Conservation (phyloP, 306 rosid species). For the Corylus americana region DNA sequence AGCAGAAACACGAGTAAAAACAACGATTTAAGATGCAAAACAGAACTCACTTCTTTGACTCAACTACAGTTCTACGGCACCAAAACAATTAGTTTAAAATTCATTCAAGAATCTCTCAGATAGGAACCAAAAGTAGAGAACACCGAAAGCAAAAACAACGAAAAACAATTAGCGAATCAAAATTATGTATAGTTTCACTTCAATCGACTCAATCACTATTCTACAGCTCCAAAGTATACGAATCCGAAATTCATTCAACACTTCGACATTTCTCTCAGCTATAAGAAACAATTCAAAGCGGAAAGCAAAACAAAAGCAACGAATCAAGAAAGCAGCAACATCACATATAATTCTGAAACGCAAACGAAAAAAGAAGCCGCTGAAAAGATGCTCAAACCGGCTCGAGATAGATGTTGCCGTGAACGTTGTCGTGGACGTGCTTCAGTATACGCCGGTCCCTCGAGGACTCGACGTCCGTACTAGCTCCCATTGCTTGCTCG, state of each 20-base stretch:
- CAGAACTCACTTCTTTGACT: background rate
- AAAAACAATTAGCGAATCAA: slow-evolving; percentile 4
- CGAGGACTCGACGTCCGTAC: slow-evolving; percentile 16
- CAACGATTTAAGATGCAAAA: background rate
- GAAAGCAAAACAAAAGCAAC: background rate
- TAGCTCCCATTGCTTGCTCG: slow-evolving; percentile 39
- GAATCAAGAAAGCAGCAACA: slow-evolving; percentile 9
- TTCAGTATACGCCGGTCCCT: slow-evolving; percentile 45
- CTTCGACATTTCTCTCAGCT: background rate
- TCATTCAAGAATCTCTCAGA: background rate
- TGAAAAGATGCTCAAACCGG: slow-evolving; percentile 40
- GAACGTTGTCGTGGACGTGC: slow-evolving; percentile 70
- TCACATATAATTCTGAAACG: background rate
- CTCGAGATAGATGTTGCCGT: slow-evolving; percentile 69
- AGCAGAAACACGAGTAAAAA: slow-evolving; percentile 11
- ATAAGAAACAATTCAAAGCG: background rate
- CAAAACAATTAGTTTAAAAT: background rate
- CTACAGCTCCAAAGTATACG: slow-evolving; percentile 2
- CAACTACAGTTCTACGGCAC: background rate
- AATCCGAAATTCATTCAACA: slow-evolving; percentile 7
- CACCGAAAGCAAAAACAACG: background rate
- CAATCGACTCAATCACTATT: slow-evolving; percentile 4
- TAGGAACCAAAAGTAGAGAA: slow-evolving; percentile 1
- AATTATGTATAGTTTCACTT: background rate
- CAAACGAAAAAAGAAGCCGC: background rate